phyloP scores from a whole-genome alignment of 2,329 filamentous ascomycete genomes.

The Penicillium vulpinum region DNA sequence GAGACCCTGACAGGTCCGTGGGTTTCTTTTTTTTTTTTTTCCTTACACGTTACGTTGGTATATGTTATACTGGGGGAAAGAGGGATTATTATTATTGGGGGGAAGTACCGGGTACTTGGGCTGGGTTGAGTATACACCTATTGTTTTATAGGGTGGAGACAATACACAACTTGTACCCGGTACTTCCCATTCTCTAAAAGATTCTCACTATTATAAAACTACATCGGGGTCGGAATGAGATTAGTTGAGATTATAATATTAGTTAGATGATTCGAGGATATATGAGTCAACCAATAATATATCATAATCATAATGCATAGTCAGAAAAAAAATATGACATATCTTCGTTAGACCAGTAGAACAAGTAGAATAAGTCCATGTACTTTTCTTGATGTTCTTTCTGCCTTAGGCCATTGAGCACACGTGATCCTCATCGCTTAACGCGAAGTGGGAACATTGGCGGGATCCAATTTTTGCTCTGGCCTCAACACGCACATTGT shows the following conservation, averaged over 20 bases:
- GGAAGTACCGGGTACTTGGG: constrained; percentile 8
- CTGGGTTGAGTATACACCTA: neutral
- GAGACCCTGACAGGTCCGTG: constrained; percentile 8
- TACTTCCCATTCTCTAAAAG: neutral
- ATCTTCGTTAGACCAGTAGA: neutral
- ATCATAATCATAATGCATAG: neutral
- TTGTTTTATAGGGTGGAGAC: neutral
- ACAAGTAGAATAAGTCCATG: too few species aligned
- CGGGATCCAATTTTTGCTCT: constrained; percentile 33
- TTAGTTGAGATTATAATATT: constrained; percentile 5
- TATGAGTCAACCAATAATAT: neutral
- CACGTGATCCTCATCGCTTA: constrained; percentile 41
- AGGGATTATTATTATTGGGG: too few species aligned
- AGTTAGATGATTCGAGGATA: neutral
- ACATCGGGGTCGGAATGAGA: constrained; percentile 2
- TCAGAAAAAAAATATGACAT: constrained; percentile 2
- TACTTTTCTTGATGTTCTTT: neutral
- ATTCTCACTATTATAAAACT: neutral
- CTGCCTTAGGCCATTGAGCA: constrained; percentile 11
- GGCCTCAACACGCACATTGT: constrained; percentile 36
- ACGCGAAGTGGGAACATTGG: constrained; percentile 35
- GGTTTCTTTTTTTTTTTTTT: constrained; percentile 1
- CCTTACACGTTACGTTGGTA: constrained; percentile 2
- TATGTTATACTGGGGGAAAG: constrained; percentile 1
- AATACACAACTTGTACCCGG: neutral